Evolutionary conservation across 1,139 yeast genomes (phyloP), one percentile per base, ranked within the genome.

Genomic region (Protomyces inundatus): DNA sequence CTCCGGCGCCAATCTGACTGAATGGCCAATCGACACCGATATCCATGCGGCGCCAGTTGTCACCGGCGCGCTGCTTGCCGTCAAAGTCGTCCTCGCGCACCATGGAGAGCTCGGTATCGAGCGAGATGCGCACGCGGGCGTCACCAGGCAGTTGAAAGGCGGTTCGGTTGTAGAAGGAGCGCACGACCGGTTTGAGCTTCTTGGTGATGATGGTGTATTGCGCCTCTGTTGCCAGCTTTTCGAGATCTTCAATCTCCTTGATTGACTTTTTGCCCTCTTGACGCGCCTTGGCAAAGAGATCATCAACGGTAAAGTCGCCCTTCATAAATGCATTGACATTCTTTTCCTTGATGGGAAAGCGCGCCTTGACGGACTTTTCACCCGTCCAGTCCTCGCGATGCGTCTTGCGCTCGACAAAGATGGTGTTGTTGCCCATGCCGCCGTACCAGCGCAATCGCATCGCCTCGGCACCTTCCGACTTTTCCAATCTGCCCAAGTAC

Each of bases 361-460:
- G 84, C 3, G 98, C 98, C 78, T 93, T 93, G 69, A 93, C 98
- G 9, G 97, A 89, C 77, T 91, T 91, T 76, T 93, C 98, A 71
- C 98, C 98, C 2, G 98, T 93, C 98, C 98, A 93, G 77, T 93
- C 98, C 76, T 93, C 98, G 76, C 98, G 84, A 74, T 93, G 98
- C 12, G 98, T 93, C 76, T 93, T 93, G 76, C 98, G 85, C 77
- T 93, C 98, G 45, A 93, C 96, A 70, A 93, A 93, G 65, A 93
- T 90, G 62, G 88, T 89, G 70, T 91, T 97, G 3, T 93, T 83
- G 66, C 84, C 82, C 98, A 93, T 91, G 64, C 97, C 97, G 73
- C 98, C 98, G 74, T 93, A 93, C 98, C 98, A 93, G 79, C 98
- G 86, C 74, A 93, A 81, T 78, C 98, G 86, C 70, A 93, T 90